A percentile compares a stretch with the other conserved stretches of the same genome.
Conservation (phyloP, 345 rosid genomes). For the Lepidium sativum region DNA sequence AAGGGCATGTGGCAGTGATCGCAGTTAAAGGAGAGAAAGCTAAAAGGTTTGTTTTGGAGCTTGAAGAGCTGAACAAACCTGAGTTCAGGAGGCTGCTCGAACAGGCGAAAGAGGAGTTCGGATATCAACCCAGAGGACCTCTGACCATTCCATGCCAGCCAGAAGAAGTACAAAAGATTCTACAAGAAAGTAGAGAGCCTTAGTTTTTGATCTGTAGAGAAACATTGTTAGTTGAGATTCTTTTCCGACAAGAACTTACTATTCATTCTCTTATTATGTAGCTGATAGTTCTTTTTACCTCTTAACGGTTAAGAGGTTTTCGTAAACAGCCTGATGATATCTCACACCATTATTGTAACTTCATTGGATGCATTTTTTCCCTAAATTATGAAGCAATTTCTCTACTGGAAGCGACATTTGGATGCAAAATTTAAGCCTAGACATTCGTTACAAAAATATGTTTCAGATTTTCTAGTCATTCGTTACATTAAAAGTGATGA, state of each 20-base stretch:
- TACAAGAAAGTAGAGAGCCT: slow-evolving; percentile 18
- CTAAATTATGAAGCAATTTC: too few species aligned
- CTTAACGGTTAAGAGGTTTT: slow-evolving; percentile 57
- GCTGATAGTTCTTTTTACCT: slow-evolving; percentile 28
- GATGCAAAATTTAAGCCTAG: too few species aligned
- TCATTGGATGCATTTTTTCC: slow-evolving; percentile 54
- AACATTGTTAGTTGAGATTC: background rate
- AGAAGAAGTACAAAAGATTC: slow-evolving; percentile 39
- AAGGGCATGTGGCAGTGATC: slow-evolving; percentile 41
- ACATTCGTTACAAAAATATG: too few species aligned
- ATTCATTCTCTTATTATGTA: background rate
- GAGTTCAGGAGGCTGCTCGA: slow-evolving; percentile 41
- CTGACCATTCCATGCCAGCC: slow-evolving; percentile 49
- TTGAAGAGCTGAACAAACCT: slow-evolving; percentile 34
- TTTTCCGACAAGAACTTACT: background rate
- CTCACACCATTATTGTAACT: slow-evolving; percentile 45
- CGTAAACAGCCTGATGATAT: slow-evolving; percentile 56
- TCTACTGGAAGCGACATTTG: background rate
- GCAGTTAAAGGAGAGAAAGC: slow-evolving; percentile 40
- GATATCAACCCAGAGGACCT: slow-evolving; percentile 38
- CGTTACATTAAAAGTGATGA: too few species aligned
- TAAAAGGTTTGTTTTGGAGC: slow-evolving; percentile 46
- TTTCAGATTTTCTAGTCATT: too few species aligned
- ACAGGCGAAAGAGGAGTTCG: slow-evolving; percentile 47
- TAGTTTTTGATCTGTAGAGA: background rate